These are phyloP conservation scores for Myrica gale DNA, from an alignment of 306 rosid genomes.

Conservation along the genomic window DNA sequence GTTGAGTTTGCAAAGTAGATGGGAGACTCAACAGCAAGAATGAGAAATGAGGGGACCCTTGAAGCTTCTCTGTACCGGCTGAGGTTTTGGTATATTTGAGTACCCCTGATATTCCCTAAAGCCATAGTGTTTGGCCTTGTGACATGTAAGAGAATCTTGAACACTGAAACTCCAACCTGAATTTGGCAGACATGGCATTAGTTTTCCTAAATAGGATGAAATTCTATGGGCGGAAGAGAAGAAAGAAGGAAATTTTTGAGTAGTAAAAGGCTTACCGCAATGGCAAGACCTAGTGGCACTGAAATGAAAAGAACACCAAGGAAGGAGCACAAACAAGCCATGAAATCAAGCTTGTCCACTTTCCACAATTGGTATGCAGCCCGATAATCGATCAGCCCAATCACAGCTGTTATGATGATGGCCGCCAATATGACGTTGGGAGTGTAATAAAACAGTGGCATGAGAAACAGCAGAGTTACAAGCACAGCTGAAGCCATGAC, in stretches of 20 bases:
- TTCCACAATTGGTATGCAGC: conserved; percentile 74
- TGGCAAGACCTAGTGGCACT: conserved; percentile 87
- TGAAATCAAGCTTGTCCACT: conserved; percentile 91
- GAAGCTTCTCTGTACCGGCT: conserved; percentile 70
- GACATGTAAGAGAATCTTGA: conserved; percentile 88
- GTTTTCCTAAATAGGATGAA: not conserved
- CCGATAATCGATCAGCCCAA: conserved; percentile 76
- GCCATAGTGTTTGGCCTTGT: conserved; percentile 83
- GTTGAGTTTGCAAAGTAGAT: conserved; percentile 92
- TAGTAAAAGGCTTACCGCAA: conserved; percentile 60
- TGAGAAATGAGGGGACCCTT: conserved; percentile 77
- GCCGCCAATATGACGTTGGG: conserved; percentile 85
- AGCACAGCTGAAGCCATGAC: conserved; percentile 91
- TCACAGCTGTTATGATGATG: conserved; percentile 89
- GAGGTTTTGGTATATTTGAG: conserved; percentile 70
- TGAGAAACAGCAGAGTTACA: conserved; percentile 82
- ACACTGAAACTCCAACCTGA: conserved; percentile 90
- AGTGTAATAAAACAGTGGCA: conserved; percentile 92
- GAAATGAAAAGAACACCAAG: conserved; percentile 92
- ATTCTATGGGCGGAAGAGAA: no score
- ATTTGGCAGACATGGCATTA: conserved; percentile 13
- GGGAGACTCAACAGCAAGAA: conserved; percentile 89
- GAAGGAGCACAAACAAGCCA: conserved; percentile 86
- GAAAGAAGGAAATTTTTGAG: not conserved
- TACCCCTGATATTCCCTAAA: conserved; percentile 83